Evolutionary conservation across 352 stramenopile species (phyloP).

Genomic region (Phytophthora meadii): DNA sequence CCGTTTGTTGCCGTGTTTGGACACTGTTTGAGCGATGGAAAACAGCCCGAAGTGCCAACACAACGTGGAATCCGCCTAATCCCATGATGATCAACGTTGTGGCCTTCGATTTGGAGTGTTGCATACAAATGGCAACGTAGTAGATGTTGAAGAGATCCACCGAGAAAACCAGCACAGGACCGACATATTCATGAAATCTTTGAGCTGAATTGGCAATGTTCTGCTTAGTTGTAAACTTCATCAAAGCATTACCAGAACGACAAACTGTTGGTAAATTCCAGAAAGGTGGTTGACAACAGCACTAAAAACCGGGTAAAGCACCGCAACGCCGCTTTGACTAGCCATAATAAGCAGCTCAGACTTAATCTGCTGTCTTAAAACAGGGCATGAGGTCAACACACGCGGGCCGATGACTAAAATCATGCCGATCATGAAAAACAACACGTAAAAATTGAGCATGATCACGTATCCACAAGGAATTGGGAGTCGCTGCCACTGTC

Average conservation of each 20-base stretch:
- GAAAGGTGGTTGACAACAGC: slow-evolving; percentile 8
- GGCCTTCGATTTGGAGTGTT: too few relatives aligned
- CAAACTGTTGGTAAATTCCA: too few relatives aligned
- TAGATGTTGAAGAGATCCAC: too few relatives aligned
- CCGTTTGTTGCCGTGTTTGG: too few relatives aligned
- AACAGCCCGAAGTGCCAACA: too few relatives aligned
- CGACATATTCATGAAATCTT: too few relatives aligned
- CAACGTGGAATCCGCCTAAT: slow-evolving; percentile 5
- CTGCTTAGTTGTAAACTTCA: too few relatives aligned
- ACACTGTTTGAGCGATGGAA: too few relatives aligned
- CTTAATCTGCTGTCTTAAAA: slow-evolving; percentile 3
- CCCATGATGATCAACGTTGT: slow-evolving; percentile 13
- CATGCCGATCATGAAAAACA: slow-evolving; percentile 1
- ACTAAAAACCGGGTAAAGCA: slow-evolving; percentile 20
- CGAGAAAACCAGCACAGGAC: too few relatives aligned
- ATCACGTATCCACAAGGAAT: slow-evolving; percentile 24
- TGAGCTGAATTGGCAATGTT: too few relatives aligned
- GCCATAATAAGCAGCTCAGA: slow-evolving; percentile 13
- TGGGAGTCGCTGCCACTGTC: slow-evolving; percentile 1
- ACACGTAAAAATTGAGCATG: slow-evolving; percentile 1
- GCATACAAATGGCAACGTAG: too few relatives aligned
- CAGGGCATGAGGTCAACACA: neutral
- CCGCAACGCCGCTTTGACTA: slow-evolving; percentile 8
- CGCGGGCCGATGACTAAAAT: slow-evolving; percentile 7
- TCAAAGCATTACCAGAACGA: too few relatives aligned